Evolutionary conservation across 148 eudicot species (phyloP), one percentile per base, ranked within the genome.

Genomic region (Linanthus parryae): DNA sequence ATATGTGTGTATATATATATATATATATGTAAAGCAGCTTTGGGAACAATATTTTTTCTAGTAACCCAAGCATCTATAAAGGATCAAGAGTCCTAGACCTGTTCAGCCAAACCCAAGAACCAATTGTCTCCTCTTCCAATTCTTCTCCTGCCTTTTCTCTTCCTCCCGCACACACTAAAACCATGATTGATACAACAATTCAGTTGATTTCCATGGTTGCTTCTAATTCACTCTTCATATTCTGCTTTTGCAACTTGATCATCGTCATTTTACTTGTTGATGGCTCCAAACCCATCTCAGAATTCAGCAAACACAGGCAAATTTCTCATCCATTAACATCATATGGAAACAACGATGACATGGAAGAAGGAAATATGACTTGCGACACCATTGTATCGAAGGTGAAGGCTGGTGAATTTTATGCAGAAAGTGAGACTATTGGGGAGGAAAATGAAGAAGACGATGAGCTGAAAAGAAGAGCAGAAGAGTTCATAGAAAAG

Each of bases 401-500:
- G 28, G 20, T 18, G 16, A 7, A n/a, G n/a, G n/a, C n/a, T n/a
- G n/a, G n/a, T n/a, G n/a, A n/a, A n/a, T n/a, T n/a, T 0, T 8
- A 9, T 23, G 28, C 7, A 3, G 25, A 20, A 3, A 13, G 15
- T 12, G 17, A 2, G 6, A 47, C 5, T 47, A 33, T 3, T 7
- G 27, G 22, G 11, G 30, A 23, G 11, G 30, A 23, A 3, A 13
- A 25, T 46, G 75, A 34, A 4, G 68, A 66, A 0, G 84, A 67
- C 14, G 79, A 81, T 52, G 82, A 81, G 49, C 61, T 84, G 55
- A 68, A 69, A 52, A 62, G 37, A 52, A 68, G 82, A 35, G 74
- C 77, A 1, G 94, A 88, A 49, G 86, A 82, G 2, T 88, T 88
- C 61, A 88, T 88, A 27, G 63, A 73, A 23, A 88, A 72, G 62